Conservation (phyloP, 1,284 basidiomycete genomes). For the Tremellales sp. region DNA sequence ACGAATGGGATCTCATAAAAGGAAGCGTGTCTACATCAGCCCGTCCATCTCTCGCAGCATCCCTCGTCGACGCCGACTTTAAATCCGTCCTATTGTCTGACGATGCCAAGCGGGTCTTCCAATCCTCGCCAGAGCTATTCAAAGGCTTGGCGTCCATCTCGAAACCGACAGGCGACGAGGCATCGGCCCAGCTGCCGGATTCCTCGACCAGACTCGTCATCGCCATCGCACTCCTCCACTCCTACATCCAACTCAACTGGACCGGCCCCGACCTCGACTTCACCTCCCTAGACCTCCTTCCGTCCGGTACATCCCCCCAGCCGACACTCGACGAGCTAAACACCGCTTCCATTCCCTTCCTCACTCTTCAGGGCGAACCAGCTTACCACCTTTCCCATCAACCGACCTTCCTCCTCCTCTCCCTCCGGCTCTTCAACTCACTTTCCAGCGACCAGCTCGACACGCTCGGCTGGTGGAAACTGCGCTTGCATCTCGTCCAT, state of each 20-base stretch:
- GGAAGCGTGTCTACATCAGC: constrained; percentile 6
- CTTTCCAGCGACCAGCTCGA: constrained; percentile 51
- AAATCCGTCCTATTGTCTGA: constrained; percentile 32
- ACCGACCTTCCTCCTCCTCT: constrained; percentile 70
- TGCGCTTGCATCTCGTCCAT: constrained; percentile 72
- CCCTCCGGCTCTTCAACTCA: constrained; percentile 65
- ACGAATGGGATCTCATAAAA: constrained; percentile 30
- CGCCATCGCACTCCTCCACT: constrained; percentile 76
- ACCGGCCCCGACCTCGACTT: constrained; percentile 84
- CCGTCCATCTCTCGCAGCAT: constrained; percentile 19
- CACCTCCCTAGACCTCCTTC: constrained; percentile 43
- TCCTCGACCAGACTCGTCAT: constrained; percentile 56
- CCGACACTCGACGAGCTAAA: constrained; percentile 60
- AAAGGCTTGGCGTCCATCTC: constrained; percentile 18
- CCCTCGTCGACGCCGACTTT: constrained; percentile 44
- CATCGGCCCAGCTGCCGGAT: constrained; percentile 4
- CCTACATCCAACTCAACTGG: constrained; percentile 94
- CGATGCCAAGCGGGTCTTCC: constrained; percentile 30
- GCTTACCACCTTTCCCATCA: constrained; percentile 82
- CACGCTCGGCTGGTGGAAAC: constrained; percentile 69
- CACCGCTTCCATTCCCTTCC: constrained; percentile 62
- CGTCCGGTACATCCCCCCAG: constrained; percentile 39
- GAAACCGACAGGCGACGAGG: background rate
- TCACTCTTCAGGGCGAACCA: constrained; percentile 86
- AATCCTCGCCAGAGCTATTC: constrained; percentile 20